A percentile compares a stretch with the other conserved stretches of the same genome.
phyloP scores from a whole-genome alignment of 1,139 yeast genomes.

The Taiozyma sp. region DNA sequence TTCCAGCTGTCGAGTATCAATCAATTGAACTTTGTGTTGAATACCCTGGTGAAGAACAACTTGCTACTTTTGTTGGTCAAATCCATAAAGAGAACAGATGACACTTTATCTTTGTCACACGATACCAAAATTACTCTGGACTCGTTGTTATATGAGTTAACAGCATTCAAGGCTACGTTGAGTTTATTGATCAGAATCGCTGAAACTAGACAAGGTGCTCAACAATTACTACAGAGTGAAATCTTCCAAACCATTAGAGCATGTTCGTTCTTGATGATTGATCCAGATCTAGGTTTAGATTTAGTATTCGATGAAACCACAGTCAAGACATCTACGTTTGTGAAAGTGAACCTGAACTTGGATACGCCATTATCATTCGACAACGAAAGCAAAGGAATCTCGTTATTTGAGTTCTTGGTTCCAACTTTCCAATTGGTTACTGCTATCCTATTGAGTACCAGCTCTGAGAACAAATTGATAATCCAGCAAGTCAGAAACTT shows the following conservation, averaged over 20 bases:
- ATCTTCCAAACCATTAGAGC: slow-evolving; percentile 57
- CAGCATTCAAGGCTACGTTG: slow-evolving; percentile 70
- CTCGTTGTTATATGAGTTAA: slow-evolving; percentile 60
- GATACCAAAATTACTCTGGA: slow-evolving; percentile 41
- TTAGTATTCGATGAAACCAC: slow-evolving; percentile 32
- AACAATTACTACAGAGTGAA: slow-evolving; percentile 70
- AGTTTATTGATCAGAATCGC: slow-evolving; percentile 72
- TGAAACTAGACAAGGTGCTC: slow-evolving; percentile 73
- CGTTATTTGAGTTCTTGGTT: slow-evolving; percentile 65
- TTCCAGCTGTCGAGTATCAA: slow-evolving; percentile 52
- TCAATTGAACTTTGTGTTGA: slow-evolving; percentile 54
- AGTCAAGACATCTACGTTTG: slow-evolving; percentile 27
- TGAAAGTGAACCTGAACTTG: slow-evolving; percentile 41
- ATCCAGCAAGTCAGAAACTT: slow-evolving; percentile 50
- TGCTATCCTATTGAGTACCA: slow-evolving; percentile 70
- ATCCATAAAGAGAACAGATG: slow-evolving; percentile 67
- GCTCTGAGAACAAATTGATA: slow-evolving; percentile 71
- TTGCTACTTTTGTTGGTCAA: slow-evolving; percentile 61
- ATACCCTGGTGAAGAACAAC: slow-evolving; percentile 59
- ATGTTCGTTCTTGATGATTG: slow-evolving; percentile 56
- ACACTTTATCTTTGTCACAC: slow-evolving; percentile 37
- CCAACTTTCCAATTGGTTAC: slow-evolving; percentile 74
- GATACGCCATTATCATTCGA: slow-evolving; percentile 45
- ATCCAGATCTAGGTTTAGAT: slow-evolving; percentile 76
- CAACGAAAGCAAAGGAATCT: slow-evolving; percentile 32